A percentile compares a stretch with the other conserved stretches of the same genome.
Evolutionary conservation across 768 basidiomycete species (phyloP).

Genomic region (Panaeolus papilionaceus): DNA sequence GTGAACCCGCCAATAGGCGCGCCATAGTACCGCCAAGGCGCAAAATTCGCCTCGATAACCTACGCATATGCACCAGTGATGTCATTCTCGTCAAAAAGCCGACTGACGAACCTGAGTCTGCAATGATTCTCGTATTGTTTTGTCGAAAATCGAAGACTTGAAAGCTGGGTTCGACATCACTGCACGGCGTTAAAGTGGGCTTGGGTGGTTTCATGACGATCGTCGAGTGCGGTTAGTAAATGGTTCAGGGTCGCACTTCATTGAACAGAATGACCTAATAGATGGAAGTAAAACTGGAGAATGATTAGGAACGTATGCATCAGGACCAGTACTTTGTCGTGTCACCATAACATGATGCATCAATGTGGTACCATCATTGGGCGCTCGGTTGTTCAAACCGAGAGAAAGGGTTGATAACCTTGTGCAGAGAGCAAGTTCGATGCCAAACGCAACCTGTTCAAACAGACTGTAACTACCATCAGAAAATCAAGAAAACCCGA

Average conservation of each 20-base stretch:
- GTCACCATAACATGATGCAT: no score
- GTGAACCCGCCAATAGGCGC: not conserved
- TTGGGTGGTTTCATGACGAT: not conserved
- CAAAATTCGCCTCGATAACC: not conserved
- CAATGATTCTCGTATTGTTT: not conserved
- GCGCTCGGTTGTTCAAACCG: no score
- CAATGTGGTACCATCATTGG: no score
- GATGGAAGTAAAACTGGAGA: no score
- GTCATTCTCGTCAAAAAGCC: not conserved
- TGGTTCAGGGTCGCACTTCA: no score
- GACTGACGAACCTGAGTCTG: not conserved
- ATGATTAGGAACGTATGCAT: no score
- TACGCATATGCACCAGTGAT: not conserved
- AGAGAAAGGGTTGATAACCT: no score
- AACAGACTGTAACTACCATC: not conserved
- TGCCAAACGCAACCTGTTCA: not conserved
- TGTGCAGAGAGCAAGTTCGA: no score
- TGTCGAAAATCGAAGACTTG: not conserved
- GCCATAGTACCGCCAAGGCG: not conserved
- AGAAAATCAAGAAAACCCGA: not conserved
- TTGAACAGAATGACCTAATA: no score
- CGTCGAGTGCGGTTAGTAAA: not conserved
- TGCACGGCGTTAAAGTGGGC: constrained; percentile 5
- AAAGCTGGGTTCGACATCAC: not conserved
- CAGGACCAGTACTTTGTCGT: no score